Conservation (phyloP, 352 stramenopile genomes). For the Aphanomyces invadans region DNA sequence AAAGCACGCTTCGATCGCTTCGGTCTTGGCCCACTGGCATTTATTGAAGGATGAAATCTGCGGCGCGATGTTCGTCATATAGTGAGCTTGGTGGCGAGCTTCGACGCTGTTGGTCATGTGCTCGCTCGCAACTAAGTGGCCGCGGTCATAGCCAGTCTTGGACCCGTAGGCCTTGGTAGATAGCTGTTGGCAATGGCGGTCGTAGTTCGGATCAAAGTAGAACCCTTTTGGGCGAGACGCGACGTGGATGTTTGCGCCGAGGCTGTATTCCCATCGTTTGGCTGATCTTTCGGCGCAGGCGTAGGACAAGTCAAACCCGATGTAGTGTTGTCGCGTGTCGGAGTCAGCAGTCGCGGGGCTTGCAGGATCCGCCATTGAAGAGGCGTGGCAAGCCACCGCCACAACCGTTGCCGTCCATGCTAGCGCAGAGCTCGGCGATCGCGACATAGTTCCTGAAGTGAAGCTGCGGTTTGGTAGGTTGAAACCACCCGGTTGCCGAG, state of each 20-base stretch:
- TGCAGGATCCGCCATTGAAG: no score
- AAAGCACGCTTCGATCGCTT: constrained; percentile 8
- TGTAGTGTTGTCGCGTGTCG: background rate
- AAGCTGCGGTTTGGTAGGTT: no score
- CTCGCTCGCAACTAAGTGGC: constrained; percentile 12
- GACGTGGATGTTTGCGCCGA: background rate
- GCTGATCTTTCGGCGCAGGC: background rate
- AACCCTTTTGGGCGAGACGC: background rate
- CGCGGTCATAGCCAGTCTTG: constrained; percentile 7
- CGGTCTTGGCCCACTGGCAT: background rate
- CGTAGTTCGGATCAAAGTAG: background rate
- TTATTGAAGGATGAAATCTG: constrained; percentile 18
- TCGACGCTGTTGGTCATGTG: constrained; percentile 13
- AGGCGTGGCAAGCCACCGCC: no score
- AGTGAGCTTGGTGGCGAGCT: constrained; percentile 1
- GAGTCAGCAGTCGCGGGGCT: no score
- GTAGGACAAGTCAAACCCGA: background rate
- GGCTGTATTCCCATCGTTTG: background rate
- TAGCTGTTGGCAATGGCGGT: background rate
- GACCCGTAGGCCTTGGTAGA: background rate
- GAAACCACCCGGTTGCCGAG: no score
- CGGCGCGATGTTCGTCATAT: constrained; percentile 19
- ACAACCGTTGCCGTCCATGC: no score
- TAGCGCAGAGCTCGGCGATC: no score
- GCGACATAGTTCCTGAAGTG: no score